phyloP scores from a whole-genome alignment of 176 grass and related monocot genomes.

The Neostapfia colusana region DNA sequence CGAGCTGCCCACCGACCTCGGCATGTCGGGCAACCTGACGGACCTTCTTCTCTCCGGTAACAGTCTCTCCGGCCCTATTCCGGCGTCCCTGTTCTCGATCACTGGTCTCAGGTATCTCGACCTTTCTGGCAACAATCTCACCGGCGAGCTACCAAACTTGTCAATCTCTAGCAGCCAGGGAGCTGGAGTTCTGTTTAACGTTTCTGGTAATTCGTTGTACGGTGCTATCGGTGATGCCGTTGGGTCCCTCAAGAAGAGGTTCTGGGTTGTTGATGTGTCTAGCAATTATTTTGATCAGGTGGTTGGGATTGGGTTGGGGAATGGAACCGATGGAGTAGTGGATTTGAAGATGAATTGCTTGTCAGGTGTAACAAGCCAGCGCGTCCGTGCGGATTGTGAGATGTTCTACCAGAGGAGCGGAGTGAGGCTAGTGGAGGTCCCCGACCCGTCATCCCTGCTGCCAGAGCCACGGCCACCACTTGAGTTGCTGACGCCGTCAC shows the following conservation, averaged over 20 bases:
- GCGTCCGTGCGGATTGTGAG: constrained; percentile 45
- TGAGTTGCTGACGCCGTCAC: constrained; percentile 25
- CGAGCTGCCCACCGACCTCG: constrained; percentile 54
- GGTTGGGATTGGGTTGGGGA: neutral
- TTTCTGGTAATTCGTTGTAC: constrained; percentile 70
- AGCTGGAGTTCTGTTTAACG: constrained; percentile 47
- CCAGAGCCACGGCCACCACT: constrained; percentile 30
- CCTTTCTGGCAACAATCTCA: constrained; percentile 71
- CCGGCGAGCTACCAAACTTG: constrained; percentile 42
- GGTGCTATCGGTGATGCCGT: constrained; percentile 47
- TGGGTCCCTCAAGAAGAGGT: constrained; percentile 44
- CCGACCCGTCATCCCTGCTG: neutral
- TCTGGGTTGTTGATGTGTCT: constrained; percentile 59
- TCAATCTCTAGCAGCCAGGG: neutral
- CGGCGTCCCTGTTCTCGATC: constrained; percentile 46
- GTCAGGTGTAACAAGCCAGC: constrained; percentile 47
- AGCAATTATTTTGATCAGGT: constrained; percentile 69
- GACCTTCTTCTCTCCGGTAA: constrained; percentile 58
- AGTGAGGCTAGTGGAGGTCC: constrained; percentile 7
- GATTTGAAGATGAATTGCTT: constrained; percentile 63
- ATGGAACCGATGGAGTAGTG: constrained; percentile 23
- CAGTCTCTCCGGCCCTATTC: constrained; percentile 53
- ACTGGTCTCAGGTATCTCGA: constrained; percentile 56
- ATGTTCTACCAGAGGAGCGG: constrained; percentile 64
- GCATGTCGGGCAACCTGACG: constrained; percentile 56